phyloP scores from a whole-genome alignment of 148 eudicot species.

The Rhododendron henanense region DNA sequence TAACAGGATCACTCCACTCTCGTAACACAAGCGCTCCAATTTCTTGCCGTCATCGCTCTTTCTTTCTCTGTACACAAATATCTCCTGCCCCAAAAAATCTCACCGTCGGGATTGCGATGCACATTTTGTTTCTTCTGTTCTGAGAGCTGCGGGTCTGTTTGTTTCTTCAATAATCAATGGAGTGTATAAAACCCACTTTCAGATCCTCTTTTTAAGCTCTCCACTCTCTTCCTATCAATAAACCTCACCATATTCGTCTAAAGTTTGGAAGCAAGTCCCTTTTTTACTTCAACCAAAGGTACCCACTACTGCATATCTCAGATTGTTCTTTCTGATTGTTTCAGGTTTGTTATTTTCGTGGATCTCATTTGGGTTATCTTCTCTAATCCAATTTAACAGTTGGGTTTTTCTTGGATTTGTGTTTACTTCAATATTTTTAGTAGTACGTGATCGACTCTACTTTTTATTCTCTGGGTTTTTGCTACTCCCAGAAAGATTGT shows the following conservation, averaged over 20 bases:
- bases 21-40: neutral
- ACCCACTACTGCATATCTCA: neutral
- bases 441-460: neutral
- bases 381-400: neutral
- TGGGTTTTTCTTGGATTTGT: neutral
- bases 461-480: neutral
- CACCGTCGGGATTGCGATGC: neutral
- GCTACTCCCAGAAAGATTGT: neutral
- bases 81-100: conserved; percentile 12
- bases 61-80: neutral
- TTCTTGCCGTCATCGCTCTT: neutral
- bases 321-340: conserved; percentile 13
- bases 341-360: neutral
- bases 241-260: neutral
- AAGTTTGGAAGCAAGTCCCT: neutral
- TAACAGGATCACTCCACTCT: neutral
- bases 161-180: conserved; percentile 4
- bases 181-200: neutral
- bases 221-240: conserved; percentile 8
- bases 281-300: conserved; percentile 17
- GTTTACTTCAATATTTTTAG: neutral
- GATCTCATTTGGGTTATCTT: neutral
- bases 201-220: neutral
- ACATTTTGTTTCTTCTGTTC: neutral
- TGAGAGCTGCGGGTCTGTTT: neutral